Conservation (phyloP, 225 moss, liverwort and hornwort genomes). For the Takakia lepidozioides region DNA sequence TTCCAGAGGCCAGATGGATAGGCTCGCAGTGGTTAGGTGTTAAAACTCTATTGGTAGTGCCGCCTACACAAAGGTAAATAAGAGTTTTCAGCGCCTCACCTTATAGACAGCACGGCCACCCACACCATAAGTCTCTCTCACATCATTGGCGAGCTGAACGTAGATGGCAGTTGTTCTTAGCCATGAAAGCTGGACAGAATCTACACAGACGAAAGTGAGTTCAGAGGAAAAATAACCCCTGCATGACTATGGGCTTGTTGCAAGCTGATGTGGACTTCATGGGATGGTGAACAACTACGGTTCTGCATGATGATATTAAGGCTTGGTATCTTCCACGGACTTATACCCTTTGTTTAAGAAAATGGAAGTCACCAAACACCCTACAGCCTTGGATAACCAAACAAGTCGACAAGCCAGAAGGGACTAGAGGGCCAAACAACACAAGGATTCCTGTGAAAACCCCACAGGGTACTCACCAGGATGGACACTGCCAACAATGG, state of each 20-base stretch:
- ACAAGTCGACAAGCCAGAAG: too few species aligned
- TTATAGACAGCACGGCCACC: constrained; percentile 48
- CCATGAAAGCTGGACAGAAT: constrained; percentile 26
- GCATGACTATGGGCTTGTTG: neutral
- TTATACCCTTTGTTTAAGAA: too few species aligned
- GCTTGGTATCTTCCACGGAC: too few species aligned
- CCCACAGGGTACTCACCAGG: constrained; percentile 23
- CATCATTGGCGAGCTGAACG: constrained; percentile 29
- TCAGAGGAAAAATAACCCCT: too few species aligned
- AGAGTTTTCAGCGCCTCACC: constrained; percentile 13
- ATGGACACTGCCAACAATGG: constrained; percentile 60
- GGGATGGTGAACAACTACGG: neutral
- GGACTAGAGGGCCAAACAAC: too few species aligned
- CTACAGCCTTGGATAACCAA: too few species aligned
- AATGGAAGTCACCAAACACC: too few species aligned
- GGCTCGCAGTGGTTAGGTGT: too few species aligned
- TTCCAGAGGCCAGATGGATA: neutral
- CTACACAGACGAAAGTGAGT: constrained; percentile 18
- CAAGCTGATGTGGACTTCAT: neutral
- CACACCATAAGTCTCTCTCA: constrained; percentile 27
- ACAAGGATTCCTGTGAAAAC: neutral
- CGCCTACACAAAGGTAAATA: neutral
- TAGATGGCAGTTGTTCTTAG: constrained; percentile 28
- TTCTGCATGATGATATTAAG: neutral
- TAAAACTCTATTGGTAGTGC: constrained; percentile 1